Base-by-base conservation (phyloP, 805 yeast species). In the Kazachstania psychrophila region DNA sequence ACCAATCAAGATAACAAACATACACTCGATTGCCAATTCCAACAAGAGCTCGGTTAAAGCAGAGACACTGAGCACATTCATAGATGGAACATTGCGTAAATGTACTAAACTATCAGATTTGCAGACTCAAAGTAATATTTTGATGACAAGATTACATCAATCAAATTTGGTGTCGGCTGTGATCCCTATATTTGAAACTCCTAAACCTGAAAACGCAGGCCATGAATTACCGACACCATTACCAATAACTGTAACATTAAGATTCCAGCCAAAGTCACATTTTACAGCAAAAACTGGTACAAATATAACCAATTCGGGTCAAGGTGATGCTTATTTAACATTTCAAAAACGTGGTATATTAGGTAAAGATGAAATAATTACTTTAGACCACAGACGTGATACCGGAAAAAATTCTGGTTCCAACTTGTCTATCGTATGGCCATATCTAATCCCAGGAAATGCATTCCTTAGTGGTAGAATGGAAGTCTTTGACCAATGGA, bases 201-300 rank as follows among this genome's bases (percentile, higher is more conserved):
- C 25, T 12, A 28, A 28, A 4, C 23, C 23, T 13, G n/a, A 9
- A 2, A n/a, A 20, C 23, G 12, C 19, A 18, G 11, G 12, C 11
- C 16, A 27, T n/a, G 27, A 28, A 24, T 6, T 16, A 20, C 11
- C 7, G 15, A 16, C 9, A 5, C 29, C 31, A 2, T 20, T 43
- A 28, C 38, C 38, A 5, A 23, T 43, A 4, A 11, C 28, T 4
- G 19, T 38, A 9, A 35, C 38, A 9, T 28, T 43, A 24, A 30
- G 41, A 19, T 40, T 28, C 19, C 42, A 43, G 26, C 44, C 46
- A 5, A 36, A 34, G 5, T 36, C 46, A 5, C 70, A 72, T 46
- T 81, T 87, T 48, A 70, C 73, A 41, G 88, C 94, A 36, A 83
- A 82, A 49, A 84, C 96, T 1, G 99, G 99, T 4, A 92, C 97